Base-by-base conservation (phyloP, 345 rosid species). In the Physaria fendleri region DNA sequence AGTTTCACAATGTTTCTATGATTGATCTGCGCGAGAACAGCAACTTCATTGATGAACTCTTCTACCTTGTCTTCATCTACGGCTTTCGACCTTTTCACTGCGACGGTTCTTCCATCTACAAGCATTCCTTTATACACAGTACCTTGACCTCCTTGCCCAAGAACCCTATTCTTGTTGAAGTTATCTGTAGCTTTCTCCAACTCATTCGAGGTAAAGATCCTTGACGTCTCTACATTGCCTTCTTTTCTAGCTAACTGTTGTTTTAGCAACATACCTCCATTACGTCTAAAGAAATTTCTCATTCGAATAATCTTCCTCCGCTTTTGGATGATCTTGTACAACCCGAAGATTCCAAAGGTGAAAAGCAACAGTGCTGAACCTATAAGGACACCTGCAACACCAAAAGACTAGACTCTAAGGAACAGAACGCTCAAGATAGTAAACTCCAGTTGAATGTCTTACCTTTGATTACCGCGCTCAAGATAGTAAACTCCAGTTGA, bases 101-200 rank as follows among this genome's bases (percentile, higher is more conserved):
- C 75, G 0, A 71, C 56, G 13, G 64, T 64, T 57, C 6, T 57
- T 0, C 69, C 65, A 52, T 64, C 71, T 2, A 35, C 46, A 0
- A 71, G 9, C 68, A 71, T 63, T 12, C 74, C 74, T 0, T 71
- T 71, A 34, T 56, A 71, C 0, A 71, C 71, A 4, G 75, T 71
- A 0, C 75, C 75, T 52, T 71, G 71, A 58, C 71, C 76, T 58
- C 76, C 76, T 21, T 65, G 67, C 16, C 76, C 76, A 34, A 71
- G 71, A 35, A 65, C 13, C 9, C 76, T 35, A 6, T 58, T 64
- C 24, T 34, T 54, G 49, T 38, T 58, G 4, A 57, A 71, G 18
- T 59, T 65, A 51, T 71, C 70, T 0, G 76, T 71, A 11, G 76
- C 75, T 49, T 48, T 71, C 33, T 64, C 33, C n/a, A 71, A 52